Base-by-base conservation (phyloP, 768 basidiomycete species). In the Ramaria rubella region DNA sequence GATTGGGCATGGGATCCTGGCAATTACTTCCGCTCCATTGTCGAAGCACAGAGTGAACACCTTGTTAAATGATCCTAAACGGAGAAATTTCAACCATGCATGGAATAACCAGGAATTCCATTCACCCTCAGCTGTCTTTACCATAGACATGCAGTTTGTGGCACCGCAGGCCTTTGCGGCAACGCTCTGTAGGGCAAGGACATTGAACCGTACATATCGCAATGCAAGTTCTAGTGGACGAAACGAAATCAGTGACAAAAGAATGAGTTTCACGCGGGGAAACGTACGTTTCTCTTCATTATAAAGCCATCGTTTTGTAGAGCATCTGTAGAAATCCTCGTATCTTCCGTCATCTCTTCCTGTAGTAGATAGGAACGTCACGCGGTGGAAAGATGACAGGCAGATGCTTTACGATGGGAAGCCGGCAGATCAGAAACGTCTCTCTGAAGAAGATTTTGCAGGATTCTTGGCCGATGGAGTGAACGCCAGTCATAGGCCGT, bases 21-120 rank as follows among this genome's bases (percentile, higher is more conserved):
- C 66, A 50, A 68, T 55, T 19, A 58, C 59, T 45, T 61, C 57
- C 23, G 30, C 29, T 8, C 49, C 49, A 40, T 65, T 64, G 49
- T 66, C 60, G 15, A 59, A 55, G 2, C 3, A 19, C 12, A 59
- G n/a, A 34, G 60, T 53, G 31, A 65, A 68, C 8, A 59, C 57
- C 48, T 59, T 58, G 53, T 63, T 67, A 52, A 46, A 65, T 23
- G 53, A 57, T 19, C 63, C 63, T 63, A 23, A 42, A 31, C 2
- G 3, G 19, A 12, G 3, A 8, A 48, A 55, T 4, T 55, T 31
- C 5, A 4, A 26, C n/a, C 17, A 14, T 52, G 5, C 14, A 33
- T 31, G n/a, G 31, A 15, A 11, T 7, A 29, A 5, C 21, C 5
- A 52, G 15, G 34, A 14, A 5, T 31, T 31, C 14, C 19, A 34